Base-by-base conservation (phyloP, 1,284 basidiomycete genomes). In the Puccinia horiana region DNA sequence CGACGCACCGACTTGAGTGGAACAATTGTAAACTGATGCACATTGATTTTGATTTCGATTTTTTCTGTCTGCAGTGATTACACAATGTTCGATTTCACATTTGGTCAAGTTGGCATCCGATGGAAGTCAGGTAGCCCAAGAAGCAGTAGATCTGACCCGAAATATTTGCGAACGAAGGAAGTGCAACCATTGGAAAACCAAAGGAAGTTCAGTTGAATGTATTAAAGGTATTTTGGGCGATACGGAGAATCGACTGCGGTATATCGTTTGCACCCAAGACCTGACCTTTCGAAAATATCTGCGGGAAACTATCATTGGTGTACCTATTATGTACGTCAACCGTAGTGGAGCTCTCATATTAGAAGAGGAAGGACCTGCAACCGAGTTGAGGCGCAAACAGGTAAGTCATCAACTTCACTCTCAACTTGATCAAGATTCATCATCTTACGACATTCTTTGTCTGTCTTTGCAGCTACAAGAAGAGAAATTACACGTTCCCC, bases 171-270 rank as follows among this genome's bases (percentile, higher is more conserved):
- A 78, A 49, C 56, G 76, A 52, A 3, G 76, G n/a, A 78, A 78
- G 61, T 78, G 76, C 32, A 78, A 78, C 32, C 76, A 78, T 69
- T 67, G 76, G 76, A 32, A 69, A 23, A 78, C 35, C 16, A 78
- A 78, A 65, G n/a, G 42, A 49, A 78, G 76, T 49, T 78, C 76
- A 35, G 49, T 78, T 12, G 63, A 78, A 40, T 78, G 76, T 47
- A 78, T 78, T 44, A 52, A 78, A 54, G 76, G 76, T 23, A 78
- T 78, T 37, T 26, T 78, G 42, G 76, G 76, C 16, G 40, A 49
- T n/a, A 67, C 58, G 40, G 76, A 78, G 42, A 78, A 78, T 63
- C 58, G 63, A 78, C 47, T 78, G 26, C 58, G 63, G 20, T 78
- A 78, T 42, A 35, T 78, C 20, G 42, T 78, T 49, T 63, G 61